phyloP scores from a whole-genome alignment of 1,284 basidiomycete genomes.

The Ceratobasidium theobromae region DNA sequence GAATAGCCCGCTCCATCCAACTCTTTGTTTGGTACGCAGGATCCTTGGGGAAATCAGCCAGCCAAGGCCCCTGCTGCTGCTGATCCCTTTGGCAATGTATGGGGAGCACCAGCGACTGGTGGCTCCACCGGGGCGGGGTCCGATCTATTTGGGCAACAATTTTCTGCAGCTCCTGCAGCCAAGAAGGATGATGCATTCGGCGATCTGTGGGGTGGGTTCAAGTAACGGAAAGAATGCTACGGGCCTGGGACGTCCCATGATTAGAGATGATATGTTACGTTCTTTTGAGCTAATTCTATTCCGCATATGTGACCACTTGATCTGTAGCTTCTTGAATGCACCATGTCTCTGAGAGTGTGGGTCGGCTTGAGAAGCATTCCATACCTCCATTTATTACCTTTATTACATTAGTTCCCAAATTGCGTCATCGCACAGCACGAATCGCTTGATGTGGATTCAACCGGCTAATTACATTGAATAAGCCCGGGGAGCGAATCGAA shows the following conservation, averaged over 20 bases:
- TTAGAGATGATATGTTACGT: constrained; percentile 9
- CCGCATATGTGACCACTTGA: constrained; percentile 9
- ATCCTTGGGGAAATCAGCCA: constrained; percentile 6
- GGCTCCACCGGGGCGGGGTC: not conserved
- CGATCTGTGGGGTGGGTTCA: constrained; percentile 78
- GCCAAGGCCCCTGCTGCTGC: not conserved
- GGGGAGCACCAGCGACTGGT: constrained; percentile 17
- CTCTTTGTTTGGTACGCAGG: constrained; percentile 1
- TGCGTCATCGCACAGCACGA: constrained; percentile 16
- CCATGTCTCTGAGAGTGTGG: not conserved
- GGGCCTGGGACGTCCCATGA: not conserved
- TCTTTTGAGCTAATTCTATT: not conserved
- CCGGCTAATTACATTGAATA: constrained; percentile 1
- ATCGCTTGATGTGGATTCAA: not conserved
- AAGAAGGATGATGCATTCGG: constrained; percentile 80
- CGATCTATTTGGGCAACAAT: constrained; percentile 11
- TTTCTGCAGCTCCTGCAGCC: constrained; percentile 35
- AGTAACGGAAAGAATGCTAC: constrained; percentile 50
- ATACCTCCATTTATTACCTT: not conserved
- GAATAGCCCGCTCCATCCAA: constrained; percentile 1
- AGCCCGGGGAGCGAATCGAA: not conserved
- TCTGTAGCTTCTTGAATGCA: not conserved
- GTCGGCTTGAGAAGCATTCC: not conserved
- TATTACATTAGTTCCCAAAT: not conserved
- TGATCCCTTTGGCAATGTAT: constrained; percentile 26